Evolutionary conservation across 306 rosid genomes (phyloP), one percentile per base, ranked within the genome.

Genomic region (Prunus fruticosa): DNA sequence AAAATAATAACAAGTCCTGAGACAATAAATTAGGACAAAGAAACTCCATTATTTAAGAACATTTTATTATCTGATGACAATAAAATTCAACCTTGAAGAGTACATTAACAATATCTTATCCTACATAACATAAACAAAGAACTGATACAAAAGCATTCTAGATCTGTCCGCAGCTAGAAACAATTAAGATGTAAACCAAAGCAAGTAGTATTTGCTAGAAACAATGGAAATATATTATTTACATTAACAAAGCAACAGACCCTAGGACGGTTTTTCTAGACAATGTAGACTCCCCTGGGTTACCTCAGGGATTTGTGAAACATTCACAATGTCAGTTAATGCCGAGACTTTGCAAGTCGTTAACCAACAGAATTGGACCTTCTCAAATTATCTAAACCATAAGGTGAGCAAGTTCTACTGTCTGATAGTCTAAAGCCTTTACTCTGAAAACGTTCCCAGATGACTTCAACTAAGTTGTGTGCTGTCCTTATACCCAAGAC

Each of bases 1-100:
- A 51, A 79, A 61, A 56, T 51, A 51, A 73, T 64, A 14, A 65
- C 51, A 54, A 50, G 38, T 28, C 82, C 89, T 81, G 78, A n/a
- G 53, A 76, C 69, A 76, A 62, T 69, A 49, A 47, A 81, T 69
- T 13, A 61, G 50, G 57, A 11, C 45, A 72, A 5, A 15, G 47
- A 15, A 58, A 41, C 3, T 45, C 10, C 19, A 18, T 58, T 1
- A 72, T 11, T 14, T 38, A 56, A 72, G 13, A 25, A 60, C 18
- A 13, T 23, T 16, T 1, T 5, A 11, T 8, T n/a, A n/a, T 56
- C 61, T 34, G 32, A 20, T 10, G 2, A 20, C 8, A 38, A 8
- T 11, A 43, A 27, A 16, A 27, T 13, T 23, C n/a, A n/a, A 57
- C 54, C 41, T 3, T 72, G 22, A 57, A 23, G 76, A 22, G 22